Percentiles rank a stretch among this genome's conserved stretches.
Conservation (phyloP, 805 yeast genomes). For the Hanseniaspora occidentalis region DNA sequence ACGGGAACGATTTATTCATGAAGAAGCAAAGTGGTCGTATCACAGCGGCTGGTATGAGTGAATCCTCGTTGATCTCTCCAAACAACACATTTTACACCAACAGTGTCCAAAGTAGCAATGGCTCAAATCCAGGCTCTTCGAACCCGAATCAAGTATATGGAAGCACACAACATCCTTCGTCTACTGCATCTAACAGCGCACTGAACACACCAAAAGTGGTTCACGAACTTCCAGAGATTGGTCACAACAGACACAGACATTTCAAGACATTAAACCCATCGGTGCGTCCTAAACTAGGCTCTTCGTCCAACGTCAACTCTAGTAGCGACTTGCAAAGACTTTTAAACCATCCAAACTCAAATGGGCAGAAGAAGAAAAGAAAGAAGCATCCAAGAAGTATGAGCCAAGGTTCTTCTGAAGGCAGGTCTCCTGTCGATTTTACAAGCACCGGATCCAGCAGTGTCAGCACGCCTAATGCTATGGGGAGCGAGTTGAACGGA, state of each 20-base stretch:
- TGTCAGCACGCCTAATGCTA: conserved; percentile 10
- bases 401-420: conserved; percentile 6
- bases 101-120: background rate
- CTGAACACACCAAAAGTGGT: conserved; percentile 12
- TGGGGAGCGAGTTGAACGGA: background rate
- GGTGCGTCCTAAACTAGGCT: conserved; percentile 56
- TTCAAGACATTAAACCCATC: conserved; percentile 57
- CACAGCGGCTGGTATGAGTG: conserved; percentile 3
- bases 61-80: background rate
- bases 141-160: no score
- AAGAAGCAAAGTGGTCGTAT: conserved; percentile 1
- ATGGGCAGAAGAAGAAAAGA: conserved; percentile 7
- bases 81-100: background rate
- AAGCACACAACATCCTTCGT: background rate
- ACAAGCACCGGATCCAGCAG: conserved; percentile 7
- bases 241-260: conserved; percentile 49
- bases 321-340: conserved; percentile 33
- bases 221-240: conserved; percentile 30
- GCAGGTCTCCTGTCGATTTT: conserved; percentile 2
- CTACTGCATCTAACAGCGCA: conserved; percentile 3
- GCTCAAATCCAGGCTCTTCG: no score
- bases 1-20: conserved; percentile 4
- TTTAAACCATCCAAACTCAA: conserved; percentile 22
- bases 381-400: conserved; percentile 7
- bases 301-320: conserved; percentile 45